Conservation (phyloP, 139 green algal species). For the Coelastrella sp. region DNA sequence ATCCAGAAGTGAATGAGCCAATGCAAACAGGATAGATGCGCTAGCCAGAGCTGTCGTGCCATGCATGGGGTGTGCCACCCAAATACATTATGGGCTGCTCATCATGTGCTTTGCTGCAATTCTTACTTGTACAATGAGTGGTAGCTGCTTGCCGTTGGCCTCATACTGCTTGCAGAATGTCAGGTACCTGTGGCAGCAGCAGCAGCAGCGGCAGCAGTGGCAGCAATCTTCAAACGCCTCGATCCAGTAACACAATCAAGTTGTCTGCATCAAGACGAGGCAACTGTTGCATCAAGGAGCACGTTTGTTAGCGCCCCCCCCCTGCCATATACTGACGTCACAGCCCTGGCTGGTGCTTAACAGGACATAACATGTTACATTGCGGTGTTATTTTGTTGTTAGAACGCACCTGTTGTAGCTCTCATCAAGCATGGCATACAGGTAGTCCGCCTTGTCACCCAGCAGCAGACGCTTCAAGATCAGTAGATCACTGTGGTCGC, state of each 20-base stretch:
- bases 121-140: slow-evolving; percentile 28
- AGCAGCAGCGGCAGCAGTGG: slow-evolving; percentile 1
- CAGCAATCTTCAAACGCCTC: neutral
- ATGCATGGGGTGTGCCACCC: no score
- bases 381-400: neutral
- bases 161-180: slow-evolving; percentile 36
- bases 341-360: no score
- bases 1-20: no score
- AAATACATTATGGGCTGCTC: neutral
- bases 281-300: neutral
- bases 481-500: slow-evolving; percentile 62
- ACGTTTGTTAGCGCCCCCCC: neutral
- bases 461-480: slow-evolving; percentile 48
- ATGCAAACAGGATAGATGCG: no score
- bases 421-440: slow-evolving; percentile 47
- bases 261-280: no score
- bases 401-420: neutral
- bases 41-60: no score
- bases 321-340: neutral
- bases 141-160: slow-evolving; percentile 39
- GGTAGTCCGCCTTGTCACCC: slow-evolving; percentile 30
- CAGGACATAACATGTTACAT: no score
- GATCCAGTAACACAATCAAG: no score
- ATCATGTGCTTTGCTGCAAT: neutral
- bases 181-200: slow-evolving; percentile 14